Base-by-base conservation (phyloP, 306 rosid genomes). In the Castanea crenata region DNA sequence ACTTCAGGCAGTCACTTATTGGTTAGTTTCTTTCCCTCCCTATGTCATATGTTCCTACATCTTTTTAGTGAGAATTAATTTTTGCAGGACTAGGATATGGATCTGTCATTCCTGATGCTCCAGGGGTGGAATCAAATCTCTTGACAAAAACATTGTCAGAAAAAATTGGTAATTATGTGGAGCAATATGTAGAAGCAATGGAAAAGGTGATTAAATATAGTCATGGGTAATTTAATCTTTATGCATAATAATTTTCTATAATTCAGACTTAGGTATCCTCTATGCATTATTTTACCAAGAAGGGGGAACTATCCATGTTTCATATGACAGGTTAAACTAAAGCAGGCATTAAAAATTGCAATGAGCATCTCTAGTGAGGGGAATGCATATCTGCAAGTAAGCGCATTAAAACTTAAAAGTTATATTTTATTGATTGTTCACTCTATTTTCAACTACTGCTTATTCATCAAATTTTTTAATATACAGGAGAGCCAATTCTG, bases 361-460 rank as follows among this genome's bases (percentile, higher is more conserved):
- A 95, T 95, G 98, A 86, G 87, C 84, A 89, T 95, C 79, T 92
- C 99, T 5, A 82, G 88, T 5, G 97, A 95, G 78, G 99, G 99
- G 74, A 95, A 95, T 62, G 87, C 88, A 59, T 95, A 93, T 88
- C 84, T 95, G 79, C 98, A 95, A 91, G 99, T 92, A 85, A 58
- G 88, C 56, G 46, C 83, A 64, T 79, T 41, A 74, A 65, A 56
- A 41, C 51, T 76, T 18, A 34, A 69, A 23, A 74, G 25, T 74
- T 80, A 57, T 35, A 55, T 74, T 21, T 41, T 80, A 13, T 34
- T 31, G 49, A 32, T 65, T 25, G 44, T 65, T 64, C 3, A 3
- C 20, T 7, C 23, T 31, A 55, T 76, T 78, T 76, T 8, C 76
- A 78, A 69, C 57, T 59, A 74, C 14, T 74, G 3, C 35, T 1